phyloP scores from a whole-genome alignment of 768 basidiomycete genomes.

The Strobilomyces dryophilus region DNA sequence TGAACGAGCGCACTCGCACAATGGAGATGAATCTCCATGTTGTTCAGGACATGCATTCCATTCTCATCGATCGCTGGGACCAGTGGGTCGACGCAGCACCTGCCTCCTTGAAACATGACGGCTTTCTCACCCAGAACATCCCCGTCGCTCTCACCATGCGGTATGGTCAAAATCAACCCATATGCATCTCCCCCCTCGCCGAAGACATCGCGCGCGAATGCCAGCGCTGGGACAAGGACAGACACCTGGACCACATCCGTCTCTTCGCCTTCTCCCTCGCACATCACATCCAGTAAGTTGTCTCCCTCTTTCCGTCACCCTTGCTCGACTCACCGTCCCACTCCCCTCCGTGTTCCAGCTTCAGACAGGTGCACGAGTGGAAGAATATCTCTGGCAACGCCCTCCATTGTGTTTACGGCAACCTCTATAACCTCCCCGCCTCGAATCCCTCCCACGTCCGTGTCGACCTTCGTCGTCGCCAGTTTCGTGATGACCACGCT shows the following conservation, averaged over 20 bases:
- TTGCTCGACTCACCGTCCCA: too few relatives aligned
- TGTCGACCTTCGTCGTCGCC: neutral
- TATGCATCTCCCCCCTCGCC: neutral
- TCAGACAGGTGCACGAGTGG: neutral
- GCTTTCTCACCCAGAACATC: neutral
- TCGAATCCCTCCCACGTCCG: neutral
- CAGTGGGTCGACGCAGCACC: neutral
- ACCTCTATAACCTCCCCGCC: neutral
- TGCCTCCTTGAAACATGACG: neutral
- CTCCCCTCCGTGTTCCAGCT: neutral
- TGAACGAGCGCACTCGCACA: neutral
- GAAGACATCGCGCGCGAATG: neutral
- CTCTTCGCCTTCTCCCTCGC: slow-evolving; percentile 2
- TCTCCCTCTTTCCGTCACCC: neutral
- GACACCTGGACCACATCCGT: neutral
- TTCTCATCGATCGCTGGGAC: neutral
- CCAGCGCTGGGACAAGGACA: neutral
- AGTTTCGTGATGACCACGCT: too few relatives aligned
- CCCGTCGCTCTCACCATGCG: neutral
- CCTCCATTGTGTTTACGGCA: neutral
- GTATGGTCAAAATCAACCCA: slow-evolving; percentile 2
- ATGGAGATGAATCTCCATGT: neutral
- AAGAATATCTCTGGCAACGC: accelerated
- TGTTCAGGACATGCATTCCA: neutral
- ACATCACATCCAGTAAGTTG: slow-evolving; percentile 2